These are phyloP conservation scores for Juncus inflexus DNA, from an alignment of 176 grass and related monocot species.

Conservation along the genomic window DNA sequence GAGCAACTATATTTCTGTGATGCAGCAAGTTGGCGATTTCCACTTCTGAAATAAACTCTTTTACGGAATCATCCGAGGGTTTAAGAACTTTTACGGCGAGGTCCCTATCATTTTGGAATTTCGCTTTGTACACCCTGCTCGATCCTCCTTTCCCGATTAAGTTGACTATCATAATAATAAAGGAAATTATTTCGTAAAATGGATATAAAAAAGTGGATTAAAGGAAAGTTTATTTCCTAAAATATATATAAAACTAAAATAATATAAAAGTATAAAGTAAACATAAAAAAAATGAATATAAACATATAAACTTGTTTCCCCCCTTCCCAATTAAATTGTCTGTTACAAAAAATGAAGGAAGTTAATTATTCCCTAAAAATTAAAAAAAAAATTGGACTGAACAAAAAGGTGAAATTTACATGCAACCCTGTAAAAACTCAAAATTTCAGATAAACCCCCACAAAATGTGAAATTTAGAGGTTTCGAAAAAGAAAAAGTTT, in stretches of 20 bases:
- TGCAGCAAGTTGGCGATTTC: constrained; percentile 62
- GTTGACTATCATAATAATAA: constrained; percentile 53
- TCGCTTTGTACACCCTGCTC: constrained; percentile 82
- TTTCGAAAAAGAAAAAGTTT: constrained; percentile 8
- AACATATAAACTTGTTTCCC: too few species aligned
- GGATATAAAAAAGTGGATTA: constrained; percentile 6
- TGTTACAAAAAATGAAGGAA: too few species aligned
- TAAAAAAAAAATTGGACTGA: too few species aligned
- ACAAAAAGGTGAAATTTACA: too few species aligned
- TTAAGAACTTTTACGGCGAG: constrained; percentile 84
- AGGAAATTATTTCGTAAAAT: background rate
- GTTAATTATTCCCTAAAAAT: too few species aligned
- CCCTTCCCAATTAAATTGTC: too few species aligned
- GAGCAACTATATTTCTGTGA: constrained; percentile 69
- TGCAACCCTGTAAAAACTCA: too few species aligned
- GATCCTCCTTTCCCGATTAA: constrained; percentile 91
- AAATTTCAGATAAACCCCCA: background rate
- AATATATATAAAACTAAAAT: background rate
- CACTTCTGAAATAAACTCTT: constrained; percentile 74
- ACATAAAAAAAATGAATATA: too few species aligned
- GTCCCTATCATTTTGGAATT: constrained; percentile 42
- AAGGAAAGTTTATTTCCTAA: constrained; percentile 1
- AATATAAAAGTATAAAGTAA: too few species aligned
- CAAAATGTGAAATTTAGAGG: background rate
- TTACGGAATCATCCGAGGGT: constrained; percentile 59